phyloP scores from a whole-genome alignment of 2,329 filamentous ascomycete genomes.

The Aphanocladium album region DNA sequence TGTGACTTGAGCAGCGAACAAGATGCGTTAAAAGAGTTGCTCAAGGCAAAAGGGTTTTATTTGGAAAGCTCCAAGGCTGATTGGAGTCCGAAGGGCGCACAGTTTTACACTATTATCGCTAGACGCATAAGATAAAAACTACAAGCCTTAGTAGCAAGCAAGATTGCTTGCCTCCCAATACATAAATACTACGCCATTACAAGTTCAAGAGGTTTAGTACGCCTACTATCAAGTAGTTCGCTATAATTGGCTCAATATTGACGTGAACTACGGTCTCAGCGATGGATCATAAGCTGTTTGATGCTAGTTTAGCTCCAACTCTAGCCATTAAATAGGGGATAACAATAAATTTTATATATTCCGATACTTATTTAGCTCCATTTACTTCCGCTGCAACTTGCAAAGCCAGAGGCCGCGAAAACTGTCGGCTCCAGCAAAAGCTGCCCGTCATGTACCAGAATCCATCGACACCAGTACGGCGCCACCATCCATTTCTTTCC shows the following conservation, averaged over 20 bases:
- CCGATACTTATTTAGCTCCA: background rate
- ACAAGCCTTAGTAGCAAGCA: background rate
- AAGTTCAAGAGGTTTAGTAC: background rate
- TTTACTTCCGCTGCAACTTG: slow-evolving; percentile 25
- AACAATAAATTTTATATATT: background rate
- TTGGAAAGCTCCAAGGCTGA: slow-evolving; percentile 13
- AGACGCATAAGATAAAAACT: background rate
- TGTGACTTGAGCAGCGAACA: slow-evolving; percentile 14
- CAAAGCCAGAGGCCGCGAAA: slow-evolving; percentile 31
- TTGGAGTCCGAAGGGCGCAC: slow-evolving; percentile 5
- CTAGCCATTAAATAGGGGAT: background rate
- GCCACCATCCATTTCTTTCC: slow-evolving; percentile 25
- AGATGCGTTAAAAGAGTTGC: slow-evolving; percentile 15
- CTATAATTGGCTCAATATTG: background rate
- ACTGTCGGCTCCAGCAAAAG: slow-evolving; percentile 30
- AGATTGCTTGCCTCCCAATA: background rate
- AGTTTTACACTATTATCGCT: slow-evolving; percentile 13
- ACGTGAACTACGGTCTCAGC: background rate
- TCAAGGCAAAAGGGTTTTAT: slow-evolving; percentile 19
- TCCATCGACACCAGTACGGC: slow-evolving; percentile 30
- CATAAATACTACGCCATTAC: background rate
- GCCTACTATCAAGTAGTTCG: background rate
- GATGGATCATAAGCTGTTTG: background rate
- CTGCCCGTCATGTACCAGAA: slow-evolving; percentile 37
- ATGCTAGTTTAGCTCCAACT: background rate